Conservation (phyloP, 2,329 filamentous ascomycete genomes). For the Daldinia sp. region DNA sequence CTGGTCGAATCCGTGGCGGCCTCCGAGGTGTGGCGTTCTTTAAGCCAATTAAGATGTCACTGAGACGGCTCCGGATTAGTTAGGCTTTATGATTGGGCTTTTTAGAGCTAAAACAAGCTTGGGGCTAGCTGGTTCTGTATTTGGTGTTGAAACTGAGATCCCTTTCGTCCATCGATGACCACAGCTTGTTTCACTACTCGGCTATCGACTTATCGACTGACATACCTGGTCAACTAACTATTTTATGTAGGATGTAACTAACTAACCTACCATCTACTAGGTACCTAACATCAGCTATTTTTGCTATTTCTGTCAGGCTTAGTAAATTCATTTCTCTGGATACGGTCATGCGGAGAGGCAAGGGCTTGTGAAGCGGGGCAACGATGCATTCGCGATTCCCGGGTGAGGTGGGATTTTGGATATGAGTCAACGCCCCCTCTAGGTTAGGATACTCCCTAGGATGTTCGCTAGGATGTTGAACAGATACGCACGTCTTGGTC, state of each 20-base stretch:
- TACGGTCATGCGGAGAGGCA: conserved; percentile 28
- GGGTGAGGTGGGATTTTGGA: conserved; percentile 35
- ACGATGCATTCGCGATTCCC: conserved; percentile 29
- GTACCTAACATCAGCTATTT: conserved; percentile 5
- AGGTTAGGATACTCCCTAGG: no score
- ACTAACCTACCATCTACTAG: no score
- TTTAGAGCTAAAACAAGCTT: conserved; percentile 15
- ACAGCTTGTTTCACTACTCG: conserved; percentile 5
- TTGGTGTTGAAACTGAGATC: conserved; percentile 12
- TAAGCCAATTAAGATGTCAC: conserved; percentile 23
- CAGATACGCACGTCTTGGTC: conserved; percentile 14
- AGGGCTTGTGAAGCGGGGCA: conserved; percentile 30
- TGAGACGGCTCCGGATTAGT: conserved; percentile 23
- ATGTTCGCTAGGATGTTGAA: conserved; percentile 6
- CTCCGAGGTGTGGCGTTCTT: conserved; percentile 33
- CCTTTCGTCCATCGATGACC: conserved; percentile 15
- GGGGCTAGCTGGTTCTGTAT: conserved; percentile 12
- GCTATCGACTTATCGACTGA: not conserved
- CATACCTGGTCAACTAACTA: not conserved
- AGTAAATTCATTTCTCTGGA: conserved; percentile 1
- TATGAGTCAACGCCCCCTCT: conserved; percentile 36
- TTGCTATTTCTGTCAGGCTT: not conserved
- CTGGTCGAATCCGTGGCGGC: conserved; percentile 19
- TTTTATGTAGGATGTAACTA: no score
- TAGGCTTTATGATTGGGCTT: conserved; percentile 24